Evolutionary conservation across 192 early-diverging fungal genomes (phyloP).

Genomic region (Gonapodya prolifera): DNA sequence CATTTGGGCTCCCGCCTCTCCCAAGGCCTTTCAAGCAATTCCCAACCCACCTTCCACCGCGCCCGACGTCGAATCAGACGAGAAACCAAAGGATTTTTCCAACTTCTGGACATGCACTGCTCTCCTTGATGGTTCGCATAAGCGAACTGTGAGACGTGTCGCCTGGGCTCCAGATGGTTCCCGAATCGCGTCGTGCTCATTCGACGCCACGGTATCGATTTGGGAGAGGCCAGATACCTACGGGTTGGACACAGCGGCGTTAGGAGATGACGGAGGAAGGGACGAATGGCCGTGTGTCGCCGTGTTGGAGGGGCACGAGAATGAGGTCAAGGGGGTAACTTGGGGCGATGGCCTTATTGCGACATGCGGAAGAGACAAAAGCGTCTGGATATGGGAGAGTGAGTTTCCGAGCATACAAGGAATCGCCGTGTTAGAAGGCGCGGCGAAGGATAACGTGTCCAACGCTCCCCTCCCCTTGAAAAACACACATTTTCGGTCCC

Average conservation of each 20-base stretch:
- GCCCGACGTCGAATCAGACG: constrained; percentile 6
- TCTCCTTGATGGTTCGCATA: constrained; percentile 73
- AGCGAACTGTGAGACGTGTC: constrained; percentile 80
- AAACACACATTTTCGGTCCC: background rate
- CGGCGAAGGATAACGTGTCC: too few relatives aligned
- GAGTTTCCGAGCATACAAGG: background rate
- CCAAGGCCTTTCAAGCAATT: background rate
- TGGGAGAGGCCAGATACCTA: constrained; percentile 60
- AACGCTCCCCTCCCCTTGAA: background rate
- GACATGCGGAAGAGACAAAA: constrained; percentile 92
- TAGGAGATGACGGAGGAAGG: background rate
- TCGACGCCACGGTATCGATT: constrained; percentile 84
- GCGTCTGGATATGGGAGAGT: constrained; percentile 98
- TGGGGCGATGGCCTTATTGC: constrained; percentile 74
- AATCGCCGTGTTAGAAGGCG: too few relatives aligned
- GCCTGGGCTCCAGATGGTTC: constrained; percentile 63
- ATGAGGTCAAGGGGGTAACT: constrained; percentile 87
- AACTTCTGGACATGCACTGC: constrained; percentile 56
- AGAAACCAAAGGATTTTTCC: constrained; percentile 20
- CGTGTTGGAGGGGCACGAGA: constrained; percentile 94
- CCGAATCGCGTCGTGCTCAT: constrained; percentile 74
- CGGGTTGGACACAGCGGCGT: constrained; percentile 11
- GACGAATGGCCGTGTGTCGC: constrained; percentile 77
- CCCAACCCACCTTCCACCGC: background rate
- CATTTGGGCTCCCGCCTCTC: constrained; percentile 51